Evolutionary conservation across 768 basidiomycete species (phyloP).

Genomic region (Mycena crocata): DNA sequence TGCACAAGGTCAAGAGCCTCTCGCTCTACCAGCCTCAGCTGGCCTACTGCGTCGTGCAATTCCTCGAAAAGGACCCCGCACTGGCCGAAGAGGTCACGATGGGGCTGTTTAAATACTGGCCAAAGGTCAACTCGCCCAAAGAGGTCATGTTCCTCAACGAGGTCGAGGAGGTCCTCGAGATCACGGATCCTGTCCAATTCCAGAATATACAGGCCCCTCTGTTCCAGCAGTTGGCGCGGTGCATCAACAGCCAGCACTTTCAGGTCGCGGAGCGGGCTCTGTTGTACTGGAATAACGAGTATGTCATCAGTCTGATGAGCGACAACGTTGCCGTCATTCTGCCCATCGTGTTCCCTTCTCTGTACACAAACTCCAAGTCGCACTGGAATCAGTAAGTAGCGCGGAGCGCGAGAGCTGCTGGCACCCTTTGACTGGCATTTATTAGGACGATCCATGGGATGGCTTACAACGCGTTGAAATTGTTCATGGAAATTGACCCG

Average conservation of each 20-base stretch:
- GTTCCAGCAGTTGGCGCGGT: conserved; percentile 94
- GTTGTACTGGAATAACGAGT: conserved; percentile 99
- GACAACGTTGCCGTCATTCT: conserved; percentile 91
- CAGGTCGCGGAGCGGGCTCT: conserved; percentile 98
- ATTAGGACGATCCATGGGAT: conserved; percentile 96
- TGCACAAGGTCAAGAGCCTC: conserved; percentile 98
- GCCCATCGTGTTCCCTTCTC: conserved; percentile 96
- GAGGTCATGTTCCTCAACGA: conserved; percentile 99
- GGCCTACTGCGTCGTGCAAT: conserved; percentile 99
- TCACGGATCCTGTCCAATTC: conserved; percentile 96
- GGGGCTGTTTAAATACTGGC: conserved; percentile 97
- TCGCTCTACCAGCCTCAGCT: conserved; percentile 98
- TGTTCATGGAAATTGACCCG: conserved; percentile 99
- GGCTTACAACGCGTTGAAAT: conserved; percentile 98
- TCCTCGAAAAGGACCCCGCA: conserved; percentile 93
- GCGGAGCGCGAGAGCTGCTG: conserved; percentile 3
- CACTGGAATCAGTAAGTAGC: conserved; percentile 99
- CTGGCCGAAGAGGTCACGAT: conserved; percentile 96
- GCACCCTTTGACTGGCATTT: conserved; percentile 23
- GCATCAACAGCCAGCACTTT: conserved; percentile 99
- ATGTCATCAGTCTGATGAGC: conserved; percentile 99
- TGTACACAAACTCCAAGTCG: conserved; percentile 95
- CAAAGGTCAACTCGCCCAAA: conserved; percentile 99
- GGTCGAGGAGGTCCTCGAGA: conserved; percentile 98
- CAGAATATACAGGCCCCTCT: conserved; percentile 93